These are phyloP conservation scores for Malus sylvestris DNA, from an alignment of 306 rosid genomes.

Conservation along the genomic window DNA sequence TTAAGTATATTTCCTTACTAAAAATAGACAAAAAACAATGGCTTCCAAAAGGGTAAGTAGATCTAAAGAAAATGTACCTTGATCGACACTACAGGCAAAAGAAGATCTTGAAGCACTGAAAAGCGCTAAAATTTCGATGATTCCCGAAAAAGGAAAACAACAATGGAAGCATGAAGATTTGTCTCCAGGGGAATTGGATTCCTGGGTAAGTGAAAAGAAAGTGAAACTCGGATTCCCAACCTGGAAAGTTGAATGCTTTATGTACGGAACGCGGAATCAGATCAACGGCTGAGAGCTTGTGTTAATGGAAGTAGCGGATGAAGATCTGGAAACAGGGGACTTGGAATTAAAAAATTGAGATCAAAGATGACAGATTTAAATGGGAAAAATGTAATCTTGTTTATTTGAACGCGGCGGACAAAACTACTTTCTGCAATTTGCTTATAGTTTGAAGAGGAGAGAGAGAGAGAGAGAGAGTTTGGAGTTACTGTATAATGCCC, in stretches of 20 bases:
- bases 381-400: background rate
- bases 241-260: background rate
- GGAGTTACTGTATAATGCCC: constrained; percentile 5
- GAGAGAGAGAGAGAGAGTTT: no score
- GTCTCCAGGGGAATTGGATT: background rate
- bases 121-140: background rate
- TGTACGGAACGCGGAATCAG: background rate
- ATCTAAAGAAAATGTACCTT: background rate
- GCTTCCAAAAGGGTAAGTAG: background rate
- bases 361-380: background rate
- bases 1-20: background rate
- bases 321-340: constrained; percentile 12
- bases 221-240: background rate
- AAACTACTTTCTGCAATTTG: background rate
- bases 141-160: background rate
- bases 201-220: background rate
- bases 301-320: background rate
- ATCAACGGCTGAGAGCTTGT: background rate
- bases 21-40: background rate
- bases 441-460: background rate
- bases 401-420: constrained; percentile 1
- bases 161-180: background rate
- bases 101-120: constrained; percentile 1
- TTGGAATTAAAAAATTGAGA: background rate
- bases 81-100: background rate